Evolutionary conservation across 2,329 filamentous ascomycete species (phyloP).

Genomic region (Amesomyces nigricolor): DNA sequence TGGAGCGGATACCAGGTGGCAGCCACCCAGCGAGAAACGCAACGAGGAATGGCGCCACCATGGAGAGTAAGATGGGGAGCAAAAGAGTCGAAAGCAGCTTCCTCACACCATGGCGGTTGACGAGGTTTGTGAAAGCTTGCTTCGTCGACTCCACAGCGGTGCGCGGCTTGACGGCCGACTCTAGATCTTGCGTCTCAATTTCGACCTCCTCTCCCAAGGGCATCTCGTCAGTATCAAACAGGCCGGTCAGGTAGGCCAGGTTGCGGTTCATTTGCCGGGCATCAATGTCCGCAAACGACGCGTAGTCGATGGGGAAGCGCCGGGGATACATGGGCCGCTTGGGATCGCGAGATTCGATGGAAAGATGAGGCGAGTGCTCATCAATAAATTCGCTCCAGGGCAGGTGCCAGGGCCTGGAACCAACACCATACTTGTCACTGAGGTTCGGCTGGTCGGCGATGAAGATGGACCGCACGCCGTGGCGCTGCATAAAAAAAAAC

Average conservation of each 20-base stretch:
- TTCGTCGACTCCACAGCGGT: background rate
- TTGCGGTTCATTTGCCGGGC: conserved; percentile 50
- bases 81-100: conserved; percentile 11
- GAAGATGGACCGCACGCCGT: conserved; percentile 43
- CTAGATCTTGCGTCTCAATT: background rate
- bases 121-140: background rate
- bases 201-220: background rate
- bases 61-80: conserved; percentile 12
- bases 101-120: conserved; percentile 4
- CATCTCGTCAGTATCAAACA: conserved; percentile 26
- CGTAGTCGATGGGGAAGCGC: conserved; percentile 43
- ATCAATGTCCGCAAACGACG: conserved; percentile 46
- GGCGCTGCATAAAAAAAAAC: conserved; percentile 43
- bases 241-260: conserved; percentile 43
- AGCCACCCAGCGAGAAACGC: conserved; percentile 7
- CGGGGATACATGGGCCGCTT: conserved; percentile 34
- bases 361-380: conserved; percentile 42
- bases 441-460: conserved; percentile 42
- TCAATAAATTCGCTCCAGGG: conserved; percentile 35
- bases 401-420: conserved; percentile 22
- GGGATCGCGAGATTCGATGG: conserved; percentile 39
- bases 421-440: conserved; percentile 21
- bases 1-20: background rate
- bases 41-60: conserved; percentile 15
- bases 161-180: background rate